phyloP scores from a whole-genome alignment of 805 yeast species.

The Candida nanaspora region DNA sequence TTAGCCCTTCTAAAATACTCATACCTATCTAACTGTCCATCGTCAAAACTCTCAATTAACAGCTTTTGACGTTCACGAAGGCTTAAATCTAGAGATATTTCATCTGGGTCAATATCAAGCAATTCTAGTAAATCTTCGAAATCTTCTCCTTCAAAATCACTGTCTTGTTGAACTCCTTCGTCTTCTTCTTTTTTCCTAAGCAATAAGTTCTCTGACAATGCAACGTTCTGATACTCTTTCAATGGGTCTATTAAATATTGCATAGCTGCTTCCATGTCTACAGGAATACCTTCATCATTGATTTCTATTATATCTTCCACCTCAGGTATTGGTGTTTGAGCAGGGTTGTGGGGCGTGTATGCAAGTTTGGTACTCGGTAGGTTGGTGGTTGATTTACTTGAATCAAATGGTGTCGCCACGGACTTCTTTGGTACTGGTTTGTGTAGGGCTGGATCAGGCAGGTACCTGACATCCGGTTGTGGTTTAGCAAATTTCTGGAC shows the following conservation, averaged over 20 bases:
- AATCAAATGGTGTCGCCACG: no score
- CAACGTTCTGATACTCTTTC: constrained; percentile 14
- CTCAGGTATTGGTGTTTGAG: background rate
- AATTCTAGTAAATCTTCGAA: constrained; percentile 23
- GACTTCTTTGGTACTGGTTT: no score
- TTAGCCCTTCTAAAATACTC: constrained; percentile 82
- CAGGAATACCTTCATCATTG: constrained; percentile 13
- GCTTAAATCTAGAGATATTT: constrained; percentile 24
- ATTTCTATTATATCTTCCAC: background rate
- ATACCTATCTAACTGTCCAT: constrained; percentile 80
- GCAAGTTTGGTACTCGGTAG: no score
- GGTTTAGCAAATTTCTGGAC: no score
- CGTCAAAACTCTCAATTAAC: constrained; percentile 64
- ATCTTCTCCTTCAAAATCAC: constrained; percentile 16
- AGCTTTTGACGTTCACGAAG: constrained; percentile 55
- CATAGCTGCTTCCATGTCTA: constrained; percentile 19
- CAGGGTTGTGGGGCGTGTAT: no score
- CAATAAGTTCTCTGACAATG: constrained; percentile 15
- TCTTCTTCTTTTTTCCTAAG: constrained; percentile 21
- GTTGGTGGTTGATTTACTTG: no score
- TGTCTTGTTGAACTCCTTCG: constrained; percentile 17
- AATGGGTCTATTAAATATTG: constrained; percentile 17
- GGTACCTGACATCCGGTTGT: no score
- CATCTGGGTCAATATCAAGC: constrained; percentile 25
- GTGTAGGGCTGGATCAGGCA: no score